Evolutionary conservation across 495 filamentous ascomycete species (phyloP), one percentile per base, ranked within the genome.

Genomic region (Letharia lupina): DNA sequence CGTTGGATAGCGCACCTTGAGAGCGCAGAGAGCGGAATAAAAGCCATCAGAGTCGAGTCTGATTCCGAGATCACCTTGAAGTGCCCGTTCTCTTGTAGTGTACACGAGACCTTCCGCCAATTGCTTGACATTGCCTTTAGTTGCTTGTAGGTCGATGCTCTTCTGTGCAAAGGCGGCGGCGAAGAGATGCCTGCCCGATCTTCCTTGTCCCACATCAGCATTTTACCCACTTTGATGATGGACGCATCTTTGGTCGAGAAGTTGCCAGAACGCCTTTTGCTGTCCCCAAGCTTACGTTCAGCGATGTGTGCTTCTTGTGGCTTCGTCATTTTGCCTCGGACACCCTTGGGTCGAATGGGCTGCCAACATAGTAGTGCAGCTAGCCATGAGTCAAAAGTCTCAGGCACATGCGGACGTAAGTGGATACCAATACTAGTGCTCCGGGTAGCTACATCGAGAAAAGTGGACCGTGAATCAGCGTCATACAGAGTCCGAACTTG

Each of bases 191-290:
- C 78, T 57, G 77, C 77, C 31, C 77, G 74, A 59, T 74, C 77
- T 13, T 81, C 76, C 50, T 78, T 77, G 73, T 96, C 89, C 93
- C 93, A 98, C 42, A 93, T 83, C 68, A 93, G 84, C 79, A 98
- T 88, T 73, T 92, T 96, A 50, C 92, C 95, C 61, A 97, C 90
- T 74, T 99, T 99, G 77, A 98, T 99, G 66, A 98, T 96, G 45
- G 91, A 86, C 16, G 86, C 84, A 64, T 93, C 90, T 71, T 89
- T 93, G 18, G 83, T 79, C n/a, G 77, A 70, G 48, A 79, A 81
- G 63, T 80, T 83, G 61, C 86, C 84, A 15, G 86, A 88, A 73
- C 86, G 86, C 61, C 86, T 79, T 58, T 86, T 76, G 65, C 80
- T 76, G 59, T 85, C 82, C 44, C 77, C 75, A 61, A 83, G 71